These are phyloP conservation scores for Jamesozyma rosinii DNA, from an alignment of 805 yeast genomes.

Conservation along the genomic window DNA sequence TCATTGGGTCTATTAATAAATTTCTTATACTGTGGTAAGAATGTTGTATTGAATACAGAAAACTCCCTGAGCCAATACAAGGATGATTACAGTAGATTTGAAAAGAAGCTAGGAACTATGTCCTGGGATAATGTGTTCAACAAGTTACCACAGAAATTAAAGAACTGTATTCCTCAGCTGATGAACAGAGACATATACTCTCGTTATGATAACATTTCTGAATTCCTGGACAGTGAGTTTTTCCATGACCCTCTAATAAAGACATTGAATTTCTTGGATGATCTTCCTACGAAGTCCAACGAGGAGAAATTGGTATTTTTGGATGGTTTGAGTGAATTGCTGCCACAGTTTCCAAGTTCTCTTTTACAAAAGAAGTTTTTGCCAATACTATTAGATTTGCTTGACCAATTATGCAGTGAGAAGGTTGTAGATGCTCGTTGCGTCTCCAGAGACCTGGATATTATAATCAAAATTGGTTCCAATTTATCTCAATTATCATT, in stretches of 20 bases:
- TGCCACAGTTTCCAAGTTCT: conserved; percentile 50
- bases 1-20: conserved; percentile 71
- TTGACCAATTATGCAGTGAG: conserved; percentile 31
- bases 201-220: conserved; percentile 41
- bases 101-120: conserved; percentile 35
- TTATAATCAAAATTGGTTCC: conserved; percentile 54
- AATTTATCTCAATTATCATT: conserved; percentile 69
- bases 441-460: conserved; percentile 34
- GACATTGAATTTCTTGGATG: conserved; percentile 74
- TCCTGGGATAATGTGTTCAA: conserved; percentile 36
- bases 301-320: conserved; percentile 63
- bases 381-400: conserved; percentile 51
- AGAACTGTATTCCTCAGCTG: conserved; percentile 39
- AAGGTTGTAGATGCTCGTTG: conserved; percentile 36
- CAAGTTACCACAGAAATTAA: conserved; percentile 51
- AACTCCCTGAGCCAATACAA: conserved; percentile 54
- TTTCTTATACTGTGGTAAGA: conserved; percentile 52
- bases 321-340: conserved; percentile 46
- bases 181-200: conserved; percentile 47
- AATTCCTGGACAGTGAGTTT: conserved; percentile 59
- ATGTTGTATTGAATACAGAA: conserved; percentile 38
- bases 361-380: conserved; percentile 60
- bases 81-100: conserved; percentile 43
- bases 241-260: conserved; percentile 79
- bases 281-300: conserved; percentile 61